Evolutionary conservation across 257 asterid species (phyloP).

Genomic region (Scutellaria minor): DNA sequence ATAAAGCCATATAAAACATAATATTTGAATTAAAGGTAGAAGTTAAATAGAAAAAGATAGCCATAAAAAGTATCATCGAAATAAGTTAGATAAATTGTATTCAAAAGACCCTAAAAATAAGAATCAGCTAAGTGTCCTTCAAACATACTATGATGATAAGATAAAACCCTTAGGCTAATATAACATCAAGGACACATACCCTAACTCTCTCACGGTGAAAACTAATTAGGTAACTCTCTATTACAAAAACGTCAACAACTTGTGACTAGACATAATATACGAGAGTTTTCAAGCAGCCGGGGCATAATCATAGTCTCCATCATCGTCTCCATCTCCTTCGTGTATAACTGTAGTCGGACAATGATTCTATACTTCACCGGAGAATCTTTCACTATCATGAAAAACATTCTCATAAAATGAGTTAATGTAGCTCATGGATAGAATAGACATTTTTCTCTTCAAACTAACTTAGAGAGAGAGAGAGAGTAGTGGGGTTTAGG

Average conservation of each 20-base stretch:
- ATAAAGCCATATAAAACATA: too few relatives aligned
- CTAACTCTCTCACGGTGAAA: neutral
- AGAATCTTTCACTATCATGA: neutral
- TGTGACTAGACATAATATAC: too few relatives aligned
- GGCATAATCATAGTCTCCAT: constrained; percentile 41
- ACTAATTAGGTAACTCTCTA: neutral
- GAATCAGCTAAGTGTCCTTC: too few relatives aligned
- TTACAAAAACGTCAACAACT: neutral
- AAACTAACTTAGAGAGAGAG: neutral
- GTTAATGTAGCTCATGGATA: neutral
- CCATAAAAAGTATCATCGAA: too few relatives aligned
- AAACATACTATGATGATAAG: too few relatives aligned
- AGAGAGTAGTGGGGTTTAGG: neutral
- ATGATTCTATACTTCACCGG: neutral
- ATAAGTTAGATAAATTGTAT: too few relatives aligned
- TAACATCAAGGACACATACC: neutral
- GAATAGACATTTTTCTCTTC: neutral
- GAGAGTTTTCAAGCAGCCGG: constrained; percentile 38
- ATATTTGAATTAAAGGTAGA: too few relatives aligned
- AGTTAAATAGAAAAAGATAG: too few relatives aligned
- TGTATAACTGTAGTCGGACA: neutral
- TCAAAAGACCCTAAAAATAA: too few relatives aligned
- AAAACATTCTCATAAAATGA: neutral
- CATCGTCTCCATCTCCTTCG: constrained; percentile 42
- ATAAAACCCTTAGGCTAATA: too few relatives aligned